These are phyloP conservation scores for Tuber aestivum DNA, from an alignment of 495 filamentous ascomycete genomes.

Conservation along the genomic window DNA sequence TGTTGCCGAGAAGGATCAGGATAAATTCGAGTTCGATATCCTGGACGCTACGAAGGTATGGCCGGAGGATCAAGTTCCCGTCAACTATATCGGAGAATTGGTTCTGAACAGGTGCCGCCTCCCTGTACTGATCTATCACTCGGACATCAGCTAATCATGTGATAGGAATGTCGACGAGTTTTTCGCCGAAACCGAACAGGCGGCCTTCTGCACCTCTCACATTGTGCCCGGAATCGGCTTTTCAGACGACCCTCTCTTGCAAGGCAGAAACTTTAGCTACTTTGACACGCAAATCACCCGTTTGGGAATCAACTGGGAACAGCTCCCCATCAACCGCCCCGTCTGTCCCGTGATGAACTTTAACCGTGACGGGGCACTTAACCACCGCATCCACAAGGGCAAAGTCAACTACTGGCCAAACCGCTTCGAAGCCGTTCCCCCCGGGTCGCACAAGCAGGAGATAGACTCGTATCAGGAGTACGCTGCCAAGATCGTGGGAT, in stretches of 20 bases:
- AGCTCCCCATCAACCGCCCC: slow-evolving; percentile 75
- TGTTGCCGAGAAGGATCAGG: slow-evolving; percentile 61
- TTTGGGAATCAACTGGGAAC: slow-evolving; percentile 77
- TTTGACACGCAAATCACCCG: slow-evolving; percentile 79
- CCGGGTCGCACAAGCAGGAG: slow-evolving; percentile 48
- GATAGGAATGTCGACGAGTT: slow-evolving; percentile 81
- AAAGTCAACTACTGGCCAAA: slow-evolving; percentile 89
- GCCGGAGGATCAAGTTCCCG: slow-evolving; percentile 76
- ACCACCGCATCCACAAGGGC: slow-evolving; percentile 58
- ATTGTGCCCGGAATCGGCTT: slow-evolving; percentile 83
- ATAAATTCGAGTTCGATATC: slow-evolving; percentile 86
- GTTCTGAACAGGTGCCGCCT: slow-evolving; percentile 48
- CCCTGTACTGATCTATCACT: not conserved
- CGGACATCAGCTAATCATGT: not conserved
- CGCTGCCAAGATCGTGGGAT: slow-evolving; percentile 59
- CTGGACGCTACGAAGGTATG: slow-evolving; percentile 89
- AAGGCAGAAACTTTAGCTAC: slow-evolving; percentile 83
- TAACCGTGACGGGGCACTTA: slow-evolving; percentile 66
- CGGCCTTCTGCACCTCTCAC: slow-evolving; percentile 80
- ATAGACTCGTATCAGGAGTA: slow-evolving; percentile 67
- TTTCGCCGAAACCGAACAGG: slow-evolving; percentile 78
- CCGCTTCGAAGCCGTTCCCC: slow-evolving; percentile 59
- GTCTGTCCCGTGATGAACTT: slow-evolving; percentile 77
- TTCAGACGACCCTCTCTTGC: slow-evolving; percentile 75
- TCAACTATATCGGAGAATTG: slow-evolving; percentile 73